Conservation (phyloP, 176 grass and related monocot genomes). For the Cenchrus americanus region DNA sequence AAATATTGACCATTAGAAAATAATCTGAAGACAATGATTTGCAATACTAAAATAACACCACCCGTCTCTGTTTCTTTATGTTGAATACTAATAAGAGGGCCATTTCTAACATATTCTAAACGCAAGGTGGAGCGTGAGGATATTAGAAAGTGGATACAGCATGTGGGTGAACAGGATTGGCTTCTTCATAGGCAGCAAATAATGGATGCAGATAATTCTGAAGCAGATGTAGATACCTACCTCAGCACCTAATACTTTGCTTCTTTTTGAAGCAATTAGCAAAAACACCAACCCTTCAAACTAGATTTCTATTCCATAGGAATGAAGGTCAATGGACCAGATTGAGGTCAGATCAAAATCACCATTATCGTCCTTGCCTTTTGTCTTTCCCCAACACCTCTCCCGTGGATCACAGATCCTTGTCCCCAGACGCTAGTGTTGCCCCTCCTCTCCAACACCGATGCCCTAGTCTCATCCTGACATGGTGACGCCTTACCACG, state of each 20-base stretch:
- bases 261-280: not conserved
- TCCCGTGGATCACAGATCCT: not conserved
- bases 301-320: not conserved
- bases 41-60: too few relatives aligned
- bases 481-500: not conserved
- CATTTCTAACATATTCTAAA: not conserved
- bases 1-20: too few relatives aligned
- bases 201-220: not conserved
- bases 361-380: not conserved
- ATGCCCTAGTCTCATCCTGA: not conserved
- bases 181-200: not conserved
- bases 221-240: conserved; percentile 25
- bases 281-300: not conserved
- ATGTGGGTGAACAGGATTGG: conserved; percentile 7
- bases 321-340: not conserved
- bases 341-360: not conserved
- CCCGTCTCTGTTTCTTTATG: not conserved
- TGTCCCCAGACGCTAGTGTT: not conserved
- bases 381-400: not conserved
- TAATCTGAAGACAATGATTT: too few relatives aligned
- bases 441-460: not conserved
- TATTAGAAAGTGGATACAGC: not conserved
- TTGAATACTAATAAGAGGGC: not conserved
- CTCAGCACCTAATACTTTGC: not conserved
- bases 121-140: not conserved